Percentiles rank a stretch among this genome's conserved stretches.
These are phyloP conservation scores for Verticillium nonalfalfae DNA, from an alignment of 2,329 filamentous ascomycete species.

Conservation along the genomic window DNA sequence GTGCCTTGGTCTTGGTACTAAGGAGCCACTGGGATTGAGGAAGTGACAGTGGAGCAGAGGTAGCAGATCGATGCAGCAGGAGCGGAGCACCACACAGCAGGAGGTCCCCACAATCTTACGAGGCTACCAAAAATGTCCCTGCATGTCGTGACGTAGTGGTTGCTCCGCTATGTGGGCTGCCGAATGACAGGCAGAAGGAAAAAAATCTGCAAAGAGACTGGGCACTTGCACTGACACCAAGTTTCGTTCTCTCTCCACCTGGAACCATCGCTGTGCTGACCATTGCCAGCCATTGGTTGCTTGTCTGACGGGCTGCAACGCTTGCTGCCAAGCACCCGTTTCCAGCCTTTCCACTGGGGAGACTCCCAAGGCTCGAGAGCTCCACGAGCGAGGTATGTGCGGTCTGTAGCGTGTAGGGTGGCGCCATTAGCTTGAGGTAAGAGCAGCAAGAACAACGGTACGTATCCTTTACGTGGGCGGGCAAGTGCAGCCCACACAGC, in stretches of 20 bases:
- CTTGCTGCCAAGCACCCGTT: not conserved
- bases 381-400: not conserved
- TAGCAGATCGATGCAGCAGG: not conserved
- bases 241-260: not conserved
- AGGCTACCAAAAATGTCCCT: not conserved
- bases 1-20: not conserved
- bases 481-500: too few species aligned
- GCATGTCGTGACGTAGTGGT: not conserved
- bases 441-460: too few species aligned
- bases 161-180: not conserved
- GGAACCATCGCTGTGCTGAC: not conserved
- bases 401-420: too few species aligned
- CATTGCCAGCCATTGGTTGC: not conserved
- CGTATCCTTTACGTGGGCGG: too few species aligned
- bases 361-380: not conserved
- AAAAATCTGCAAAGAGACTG: not conserved
- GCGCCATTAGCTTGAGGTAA: too few species aligned
- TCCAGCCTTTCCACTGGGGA: not conserved
- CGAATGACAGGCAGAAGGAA: not conserved
- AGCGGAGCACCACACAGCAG: not conserved
- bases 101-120: not conserved
- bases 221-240: not conserved
- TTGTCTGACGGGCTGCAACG: not conserved
- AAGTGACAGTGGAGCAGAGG: not conserved
- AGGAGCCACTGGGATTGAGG: not conserved